Conservation (phyloP, 1,139 yeast genomes). For the Saccharomyces hybrid region DNA sequence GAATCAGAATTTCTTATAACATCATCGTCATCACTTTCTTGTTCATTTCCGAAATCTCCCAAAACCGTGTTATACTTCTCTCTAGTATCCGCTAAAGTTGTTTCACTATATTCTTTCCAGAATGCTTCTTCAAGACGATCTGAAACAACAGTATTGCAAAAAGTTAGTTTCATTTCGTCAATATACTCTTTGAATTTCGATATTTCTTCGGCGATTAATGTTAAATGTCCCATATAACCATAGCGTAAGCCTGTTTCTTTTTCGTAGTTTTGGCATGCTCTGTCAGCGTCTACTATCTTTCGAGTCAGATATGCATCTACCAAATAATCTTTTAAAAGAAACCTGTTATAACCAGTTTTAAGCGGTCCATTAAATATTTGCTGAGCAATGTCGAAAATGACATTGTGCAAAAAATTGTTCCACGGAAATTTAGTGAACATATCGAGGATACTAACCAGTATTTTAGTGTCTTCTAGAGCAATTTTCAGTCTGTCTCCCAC, state of each 20-base stretch:
- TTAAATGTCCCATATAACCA: slow-evolving; percentile 96
- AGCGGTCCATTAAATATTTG: slow-evolving; percentile 90
- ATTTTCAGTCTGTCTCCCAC: slow-evolving; percentile 86
- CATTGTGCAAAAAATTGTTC: slow-evolving; percentile 95
- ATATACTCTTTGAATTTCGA: slow-evolving; percentile 62
- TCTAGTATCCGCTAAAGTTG: slow-evolving; percentile 77
- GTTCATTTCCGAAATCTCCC: slow-evolving; percentile 53
- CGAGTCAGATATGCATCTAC: slow-evolving; percentile 69
- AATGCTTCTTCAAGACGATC: slow-evolving; percentile 38
- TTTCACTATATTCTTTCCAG: slow-evolving; percentile 85
- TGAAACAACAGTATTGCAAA: slow-evolving; percentile 25
- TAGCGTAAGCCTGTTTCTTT: slow-evolving; percentile 51
- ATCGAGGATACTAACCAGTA: slow-evolving; percentile 63
- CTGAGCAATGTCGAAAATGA: slow-evolving; percentile 93
- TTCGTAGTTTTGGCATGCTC: slow-evolving; percentile 63
- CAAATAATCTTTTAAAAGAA: slow-evolving; percentile 76
- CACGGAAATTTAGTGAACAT: slow-evolving; percentile 94
- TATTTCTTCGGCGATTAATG: slow-evolving; percentile 91
- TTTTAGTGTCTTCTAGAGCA: slow-evolving; percentile 71
- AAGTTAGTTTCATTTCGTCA: slow-evolving; percentile 31
- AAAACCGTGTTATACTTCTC: slow-evolving; percentile 89
- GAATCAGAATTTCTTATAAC: slow-evolving; percentile 31
- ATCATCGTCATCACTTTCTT: slow-evolving; percentile 24
- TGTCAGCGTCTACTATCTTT: slow-evolving; percentile 75
- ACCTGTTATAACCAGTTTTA: slow-evolving; percentile 81